Base-by-base conservation (phyloP, 2,329 filamentous ascomycete genomes). In the Colletotrichum sp. region DNA sequence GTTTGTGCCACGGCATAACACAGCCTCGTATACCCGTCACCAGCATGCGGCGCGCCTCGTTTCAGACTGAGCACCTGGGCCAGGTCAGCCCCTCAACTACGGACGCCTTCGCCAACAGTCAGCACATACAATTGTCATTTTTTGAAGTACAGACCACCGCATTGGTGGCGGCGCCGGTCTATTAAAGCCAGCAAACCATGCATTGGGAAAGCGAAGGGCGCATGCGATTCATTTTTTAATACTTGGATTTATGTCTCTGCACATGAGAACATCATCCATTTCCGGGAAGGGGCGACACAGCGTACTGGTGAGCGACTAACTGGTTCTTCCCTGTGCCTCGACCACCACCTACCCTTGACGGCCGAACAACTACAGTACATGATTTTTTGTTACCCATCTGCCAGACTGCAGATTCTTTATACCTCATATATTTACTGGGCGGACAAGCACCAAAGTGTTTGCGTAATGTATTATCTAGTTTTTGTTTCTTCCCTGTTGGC, bases 401-500 rank as follows among this genome's bases (percentile, higher is more conserved):
- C 73, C 32, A 55, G 69, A 28, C 32, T 49, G 69, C 69, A 72
- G 63, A 63, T 34, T 34, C 9, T 32, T n/a, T 68, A 76, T 72
- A 76, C 63, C 69, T 68, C 52, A 36, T 49, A 75, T 72, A 68
- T 26, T 64, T 64, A 68, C 32, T 57, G 30, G 52, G 36, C 32
- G 63, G 63, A 36, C 63, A 72, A 76, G 69, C 55, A 72, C 39
- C 28, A 72, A 72, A 6, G 57, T 68, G 39, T 34, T 68, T 72
- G 63, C 30, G 24, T 76, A 76, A 72, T 76, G 73, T 76, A 65
- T 75, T 68, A 76, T 68, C 26, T 72, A 68, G 69, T 72, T 63
- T 63, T 15, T 52, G 24, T 67, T 59, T 39, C 16, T 59, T 60
- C 9, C 57, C 7, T 44, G 32, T 55, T 18, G 28, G 28, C 21